Evolutionary conservation across 2,329 filamentous ascomycete genomes (phyloP), one percentile per base, ranked within the genome.

Genomic region (Calonectria multiphialidica): DNA sequence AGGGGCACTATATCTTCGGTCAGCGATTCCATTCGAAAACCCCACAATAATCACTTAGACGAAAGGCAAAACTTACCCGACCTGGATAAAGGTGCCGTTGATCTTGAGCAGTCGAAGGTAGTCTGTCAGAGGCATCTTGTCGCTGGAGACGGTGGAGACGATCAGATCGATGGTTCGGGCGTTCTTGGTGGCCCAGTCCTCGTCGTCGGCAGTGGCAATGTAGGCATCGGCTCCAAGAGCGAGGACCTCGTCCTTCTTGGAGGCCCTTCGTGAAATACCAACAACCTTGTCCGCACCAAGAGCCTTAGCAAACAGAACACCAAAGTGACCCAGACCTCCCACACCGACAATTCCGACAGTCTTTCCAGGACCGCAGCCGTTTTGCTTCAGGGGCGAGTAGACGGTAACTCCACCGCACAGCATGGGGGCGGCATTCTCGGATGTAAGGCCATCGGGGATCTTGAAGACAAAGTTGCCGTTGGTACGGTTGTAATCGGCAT

Each of bases 351-450:
- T 90, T 42, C 88, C 93, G 30, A 95, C 90, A 84, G 93, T 94
- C 86, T 93, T 94, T 70, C 94, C 94, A 0, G 93, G 93, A 0
- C 93, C 93, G 71, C 88, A 88, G 30, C 93, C 93, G 79, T 95
- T 91, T 61, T 93, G 88, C 70, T 94, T 91, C 1, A 97, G 88
- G 0, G 95, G 95, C 55, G 90, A 92, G 84, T 92, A 97, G 53
- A 91, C 91, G 0, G 95, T 97, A 47, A 96, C 87, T 68, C 95
- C 95, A 12, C 94, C 95, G 82, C 95, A 97, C 72, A 97, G 88
- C 93, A 95, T 95, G 1, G 93, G 93, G 1, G 94, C 94, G 0
- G 92, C 93, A 49, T 90, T 82, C 53, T 86, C 85, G 37, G 87
- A 88, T 0, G 86, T 79, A 28, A 97, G 88, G 47, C 87, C 90